Base-by-base conservation (phyloP, 371 early-diverging fungal species). In the Coemansia sp. region DNA sequence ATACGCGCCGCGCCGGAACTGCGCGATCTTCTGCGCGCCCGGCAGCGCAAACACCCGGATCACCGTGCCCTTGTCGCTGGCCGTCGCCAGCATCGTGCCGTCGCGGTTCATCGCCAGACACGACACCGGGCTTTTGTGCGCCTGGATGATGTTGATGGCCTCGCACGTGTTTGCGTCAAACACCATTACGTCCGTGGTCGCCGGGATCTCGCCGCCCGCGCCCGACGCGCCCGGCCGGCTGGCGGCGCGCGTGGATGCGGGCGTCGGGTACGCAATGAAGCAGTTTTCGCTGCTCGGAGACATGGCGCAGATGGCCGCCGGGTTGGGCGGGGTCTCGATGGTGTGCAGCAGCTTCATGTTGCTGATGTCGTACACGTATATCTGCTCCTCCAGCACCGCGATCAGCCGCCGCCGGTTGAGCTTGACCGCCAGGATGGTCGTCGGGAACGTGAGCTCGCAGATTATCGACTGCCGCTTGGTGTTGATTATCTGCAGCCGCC, bases 401-500 rank as follows among this genome's bases (percentile, higher is more conserved):
- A 94, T 86, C 10, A 97, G 82, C 47, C 97, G 84, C 70, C 89
- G 89, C 33, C 97, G 84, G 81, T 98, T 98, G 66, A 98, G 85
- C 79, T 95, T 94, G 42, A 98, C 97, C 1, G 94, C 88, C 48
- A 98, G 80, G 48, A 98, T 91, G 6, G 94, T 85, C 0, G 93
- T 92, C 4, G 90, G 89, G 69, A 96, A 97, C 0, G 90, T 90
- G 26, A 98, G 85, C 81, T 98, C 97, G 76, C 97, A 98, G 53
- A 98, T 97, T 38, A 93, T 93, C 1, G 94, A 89, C 81, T 95
- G 90, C 69, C 97, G 83, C 94, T 98, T 98, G 39, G 98, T 98
- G 75, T 98, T 98, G 49, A 87, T 86, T 55, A 98, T 93, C 75
- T 94, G 94, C 55, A 98, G 82, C 55, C 93, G 83, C 65, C 96